These are phyloP conservation scores for Polyplosphaeria fusca DNA, from an alignment of 495 filamentous ascomycete species.

Conservation along the genomic window DNA sequence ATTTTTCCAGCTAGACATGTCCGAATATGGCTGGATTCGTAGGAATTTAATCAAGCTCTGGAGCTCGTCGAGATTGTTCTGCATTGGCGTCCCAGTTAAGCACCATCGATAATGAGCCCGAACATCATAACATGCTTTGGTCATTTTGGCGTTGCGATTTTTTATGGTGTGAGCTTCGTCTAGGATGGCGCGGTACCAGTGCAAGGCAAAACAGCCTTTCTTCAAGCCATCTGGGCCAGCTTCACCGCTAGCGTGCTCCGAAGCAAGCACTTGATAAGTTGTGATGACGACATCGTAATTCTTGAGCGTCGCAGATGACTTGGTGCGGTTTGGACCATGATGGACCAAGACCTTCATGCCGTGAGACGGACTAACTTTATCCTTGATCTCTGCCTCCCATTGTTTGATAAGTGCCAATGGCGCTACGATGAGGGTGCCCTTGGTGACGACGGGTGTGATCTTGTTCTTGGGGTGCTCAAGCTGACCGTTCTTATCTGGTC, in stretches of 20 bases:
- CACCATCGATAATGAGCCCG: slow-evolving; percentile 89
- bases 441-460: slow-evolving; percentile 61
- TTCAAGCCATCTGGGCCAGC: slow-evolving; percentile 55
- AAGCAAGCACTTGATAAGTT: slow-evolving; percentile 90
- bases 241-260: slow-evolving; percentile 71
- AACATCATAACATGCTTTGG: slow-evolving; percentile 79
- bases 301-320: slow-evolving; percentile 67
- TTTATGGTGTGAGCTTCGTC: slow-evolving; percentile 99
- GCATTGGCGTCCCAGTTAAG: slow-evolving; percentile 91
- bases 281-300: slow-evolving; percentile 95
- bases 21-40: slow-evolving; percentile 84
- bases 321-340: slow-evolving; percentile 81
- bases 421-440: slow-evolving; percentile 87
- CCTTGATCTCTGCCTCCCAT: slow-evolving; percentile 89
- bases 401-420: slow-evolving; percentile 93
- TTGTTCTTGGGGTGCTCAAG: slow-evolving; percentile 53
- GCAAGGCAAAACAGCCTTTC: slow-evolving; percentile 80
- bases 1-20: slow-evolving; percentile 78
- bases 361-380: slow-evolving; percentile 66
- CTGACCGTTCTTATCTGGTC: slow-evolving; percentile 53
- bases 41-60: slow-evolving; percentile 91
- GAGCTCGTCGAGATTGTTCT: slow-evolving; percentile 96
- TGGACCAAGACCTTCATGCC: slow-evolving; percentile 78
- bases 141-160: slow-evolving; percentile 92
- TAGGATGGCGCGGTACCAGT: slow-evolving; percentile 93